A percentile compares a stretch with the other conserved stretches of the same genome.
These are phyloP conservation scores for Dactylonectria macrodidyma DNA, from an alignment of 2,329 filamentous ascomycete genomes.

Conservation along the genomic window DNA sequence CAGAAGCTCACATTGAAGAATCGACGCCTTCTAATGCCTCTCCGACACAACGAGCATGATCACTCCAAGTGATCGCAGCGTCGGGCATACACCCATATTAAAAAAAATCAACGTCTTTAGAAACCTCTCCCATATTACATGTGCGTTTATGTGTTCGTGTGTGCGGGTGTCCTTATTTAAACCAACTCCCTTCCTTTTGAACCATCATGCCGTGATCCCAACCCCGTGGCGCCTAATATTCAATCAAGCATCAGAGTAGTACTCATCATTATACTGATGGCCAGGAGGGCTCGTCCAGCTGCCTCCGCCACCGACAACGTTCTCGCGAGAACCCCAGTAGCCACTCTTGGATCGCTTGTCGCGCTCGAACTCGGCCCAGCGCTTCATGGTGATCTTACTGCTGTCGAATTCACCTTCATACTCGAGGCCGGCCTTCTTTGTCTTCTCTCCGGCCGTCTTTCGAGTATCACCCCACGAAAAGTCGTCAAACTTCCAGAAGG, in stretches of 20 bases:
- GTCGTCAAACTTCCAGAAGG: conserved; percentile 99
- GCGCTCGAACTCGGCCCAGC: conserved; percentile 96
- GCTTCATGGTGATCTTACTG: conserved; percentile 99
- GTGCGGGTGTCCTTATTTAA: conserved; percentile 39
- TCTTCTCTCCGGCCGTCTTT: conserved; percentile 92
- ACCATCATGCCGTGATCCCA: conserved; percentile 35
- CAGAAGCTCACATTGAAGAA: conserved; percentile 33
- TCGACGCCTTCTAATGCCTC: conserved; percentile 39
- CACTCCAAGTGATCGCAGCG: conserved; percentile 29
- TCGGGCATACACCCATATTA: conserved; percentile 38
- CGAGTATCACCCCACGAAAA: conserved; percentile 99
- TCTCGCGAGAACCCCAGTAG: conserved; percentile 69
- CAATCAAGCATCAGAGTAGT: conserved; percentile 68
- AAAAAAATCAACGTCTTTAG: conserved; percentile 33
- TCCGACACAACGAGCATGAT: conserved; percentile 43
- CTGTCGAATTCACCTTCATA: conserved; percentile 97
- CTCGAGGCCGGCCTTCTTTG: conserved; percentile 88
- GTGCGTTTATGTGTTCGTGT: conserved; percentile 40
- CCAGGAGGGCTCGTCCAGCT: conserved; percentile 61
- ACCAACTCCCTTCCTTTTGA: conserved; percentile 41
- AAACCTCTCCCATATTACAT: conserved; percentile 45
- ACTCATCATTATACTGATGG: conserved; percentile 68
- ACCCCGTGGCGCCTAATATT: conserved; percentile 35
- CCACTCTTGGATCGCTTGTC: conserved; percentile 67
- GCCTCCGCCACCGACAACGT: conserved; percentile 59